Percentiles rank a stretch among this genome's conserved stretches.
Conservation (phyloP, 306 rosid species). For the Casuarina equisetifolia region DNA sequence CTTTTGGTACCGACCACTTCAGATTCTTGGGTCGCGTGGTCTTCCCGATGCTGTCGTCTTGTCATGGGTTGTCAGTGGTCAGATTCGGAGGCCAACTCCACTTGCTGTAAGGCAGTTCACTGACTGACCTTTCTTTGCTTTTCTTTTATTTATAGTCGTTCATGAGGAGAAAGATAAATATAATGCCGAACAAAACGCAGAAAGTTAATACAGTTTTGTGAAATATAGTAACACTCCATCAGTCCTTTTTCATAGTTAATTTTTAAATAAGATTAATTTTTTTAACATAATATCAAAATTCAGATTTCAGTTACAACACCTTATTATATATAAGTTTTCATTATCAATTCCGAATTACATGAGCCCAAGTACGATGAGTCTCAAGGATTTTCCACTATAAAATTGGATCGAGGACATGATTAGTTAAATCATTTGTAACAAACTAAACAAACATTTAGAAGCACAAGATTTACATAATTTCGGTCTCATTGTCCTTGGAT, state of each 20-base stretch:
- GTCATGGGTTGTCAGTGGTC: background rate
- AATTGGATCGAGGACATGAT: background rate
- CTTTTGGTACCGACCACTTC: constrained; percentile 5
- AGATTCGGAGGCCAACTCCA: background rate
- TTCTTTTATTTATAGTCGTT: no score
- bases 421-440: background rate
- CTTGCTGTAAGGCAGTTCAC: no score
- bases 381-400: background rate
- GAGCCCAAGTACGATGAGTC: background rate
- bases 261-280: no score
- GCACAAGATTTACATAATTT: background rate
- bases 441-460: background rate
- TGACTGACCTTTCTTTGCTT: no score
- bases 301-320: no score
- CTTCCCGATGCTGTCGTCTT: background rate
- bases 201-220: no score
- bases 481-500: background rate
- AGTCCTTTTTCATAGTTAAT: no score
- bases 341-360: background rate
- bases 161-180: no score
- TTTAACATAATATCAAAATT: no score
- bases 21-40: background rate
- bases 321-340: no score
- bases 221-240: no score
- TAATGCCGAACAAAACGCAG: no score